Percentiles rank a stretch among this genome's conserved stretches.
phyloP scores from a whole-genome alignment of 2,329 filamentous ascomycete genomes.

The Penicillium griseofulvum region DNA sequence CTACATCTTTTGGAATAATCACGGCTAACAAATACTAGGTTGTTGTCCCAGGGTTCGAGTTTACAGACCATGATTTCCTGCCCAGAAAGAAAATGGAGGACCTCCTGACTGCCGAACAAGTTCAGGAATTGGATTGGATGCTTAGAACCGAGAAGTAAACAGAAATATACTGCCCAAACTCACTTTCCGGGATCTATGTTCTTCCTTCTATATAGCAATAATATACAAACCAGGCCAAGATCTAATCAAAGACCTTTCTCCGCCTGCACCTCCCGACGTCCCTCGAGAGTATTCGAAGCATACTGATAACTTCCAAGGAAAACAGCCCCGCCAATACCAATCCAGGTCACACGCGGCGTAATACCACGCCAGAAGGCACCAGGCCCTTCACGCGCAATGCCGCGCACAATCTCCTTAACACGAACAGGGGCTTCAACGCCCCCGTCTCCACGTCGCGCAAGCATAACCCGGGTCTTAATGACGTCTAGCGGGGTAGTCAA shows the following conservation, averaged over 20 bases:
- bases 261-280: constrained; percentile 24
- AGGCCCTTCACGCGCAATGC: constrained; percentile 57
- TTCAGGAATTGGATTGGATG: constrained; percentile 10
- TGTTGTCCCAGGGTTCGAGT: constrained; percentile 66
- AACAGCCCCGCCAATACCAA: constrained; percentile 88
- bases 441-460: constrained; percentile 68
- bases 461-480: constrained; percentile 94
- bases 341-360: constrained; percentile 87
- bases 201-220: constrained; percentile 11
- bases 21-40: constrained; percentile 9
- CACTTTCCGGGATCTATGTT: not conserved
- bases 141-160: not conserved
- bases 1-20: not conserved
- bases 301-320: constrained; percentile 94
- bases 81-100: constrained; percentile 49
- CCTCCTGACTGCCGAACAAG: constrained; percentile 54
- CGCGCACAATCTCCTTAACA: constrained; percentile 55
- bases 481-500: constrained; percentile 93
- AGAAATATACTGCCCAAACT: not conserved
- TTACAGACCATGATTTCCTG: constrained; percentile 66
- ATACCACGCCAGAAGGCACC: constrained; percentile 51
- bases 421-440: constrained; percentile 34
- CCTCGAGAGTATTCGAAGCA: constrained; percentile 71
- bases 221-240: constrained; percentile 9
- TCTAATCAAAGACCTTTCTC: constrained; percentile 4